Base-by-base conservation (phyloP, 2,329 filamentous ascomycete species). In the Aureobasidium sp. region DNA sequence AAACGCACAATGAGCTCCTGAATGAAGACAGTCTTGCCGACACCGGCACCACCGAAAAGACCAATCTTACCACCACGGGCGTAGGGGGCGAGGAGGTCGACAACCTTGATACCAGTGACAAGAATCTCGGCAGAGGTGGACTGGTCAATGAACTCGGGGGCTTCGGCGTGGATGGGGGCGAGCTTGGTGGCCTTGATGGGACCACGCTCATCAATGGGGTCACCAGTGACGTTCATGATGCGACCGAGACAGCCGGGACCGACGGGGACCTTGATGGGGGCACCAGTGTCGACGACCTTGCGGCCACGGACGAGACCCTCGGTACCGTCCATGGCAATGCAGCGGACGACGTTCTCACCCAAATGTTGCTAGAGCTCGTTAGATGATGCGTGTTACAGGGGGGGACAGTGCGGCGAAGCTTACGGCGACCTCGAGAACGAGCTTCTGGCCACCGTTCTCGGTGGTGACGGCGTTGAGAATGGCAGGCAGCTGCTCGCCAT, bases 11-110 rank as follows among this genome's bases (percentile, higher is more conserved):
- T 99, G 78, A 99, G 84, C 84, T 99, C 94, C 87, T 99, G 94
- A 80, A 99, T 99, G 86, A 97, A 99, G 78, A 99, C 94, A 79
- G 94, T 99, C 89, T 99, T 99, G 81, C 94, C 94, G 85, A 99
- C 94, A 95, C 94, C 94, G 74, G 94, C 94, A 93, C 94, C 94
- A 83, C 94, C 94, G 84, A 99, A 99, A 72, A 99, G 91, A 90
- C 94, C 94, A 86, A 99, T 99, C 89, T 99, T 99, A 87, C 94
- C 94, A 91, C 94, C 94, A 95, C 94, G 94, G 78, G 94, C 94
- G 81, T 99, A 99, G 75, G 94, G 94, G 74, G 94, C 94, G 75
- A 99, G 87, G 70, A 99, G 86, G 80, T 99, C 94, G 82, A 99
- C 94, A 79, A 99, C 94, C 89, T 99, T 99, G 87, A 99, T 99